Evolutionary conservation across 2,329 filamentous ascomycete species (phyloP), one percentile per base, ranked within the genome.

Genomic region (Pseudogymnoascus verrucosus): DNA sequence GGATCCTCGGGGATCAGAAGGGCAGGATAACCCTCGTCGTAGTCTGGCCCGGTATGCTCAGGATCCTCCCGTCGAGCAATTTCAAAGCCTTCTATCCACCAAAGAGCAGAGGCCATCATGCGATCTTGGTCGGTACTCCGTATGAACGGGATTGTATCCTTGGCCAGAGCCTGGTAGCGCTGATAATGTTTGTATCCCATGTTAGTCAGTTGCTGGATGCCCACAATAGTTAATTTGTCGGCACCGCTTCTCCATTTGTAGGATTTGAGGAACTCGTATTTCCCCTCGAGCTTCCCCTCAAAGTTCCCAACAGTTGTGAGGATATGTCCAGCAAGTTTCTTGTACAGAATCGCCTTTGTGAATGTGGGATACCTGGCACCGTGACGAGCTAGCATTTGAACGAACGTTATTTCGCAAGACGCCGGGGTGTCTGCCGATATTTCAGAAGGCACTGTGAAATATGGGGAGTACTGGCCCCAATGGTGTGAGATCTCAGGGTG

Each of bases 391-490:
- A 97, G 82, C 23, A 93, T 79, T 71, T 93, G 89, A 1, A 83
- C 93, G 75, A 96, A 93, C 2, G 87, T 93, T 69, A 93, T 77
- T 11, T 83, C 78, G 76, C 93, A 97, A n/a, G 79, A 80, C 0
- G 78, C 68, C 0, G 91, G 92, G 79, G 78, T 5, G 80, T 69
- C 14, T 42, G 34, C 34, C 14, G 84, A 78, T 61, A 91, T 84
- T 2, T 84, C 78, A 1, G 89, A 91, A 5, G 86, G 82, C 0
- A 93, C 87, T 0, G 87, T 82, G 76, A 90, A 96, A 77, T 86
- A 96, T 1, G 92, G 90, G 16, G 91, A 89, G 74, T 96, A 96
- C 74, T 93, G 91, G 63, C 92, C 93, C 91, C 91, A 96, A 63
- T 64, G 71, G 19, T 69, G 72, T 57, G 72, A 72, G 37, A 75